phyloP scores from a whole-genome alignment of 495 filamentous ascomycete genomes.

The Aspergillus biplanus region DNA sequence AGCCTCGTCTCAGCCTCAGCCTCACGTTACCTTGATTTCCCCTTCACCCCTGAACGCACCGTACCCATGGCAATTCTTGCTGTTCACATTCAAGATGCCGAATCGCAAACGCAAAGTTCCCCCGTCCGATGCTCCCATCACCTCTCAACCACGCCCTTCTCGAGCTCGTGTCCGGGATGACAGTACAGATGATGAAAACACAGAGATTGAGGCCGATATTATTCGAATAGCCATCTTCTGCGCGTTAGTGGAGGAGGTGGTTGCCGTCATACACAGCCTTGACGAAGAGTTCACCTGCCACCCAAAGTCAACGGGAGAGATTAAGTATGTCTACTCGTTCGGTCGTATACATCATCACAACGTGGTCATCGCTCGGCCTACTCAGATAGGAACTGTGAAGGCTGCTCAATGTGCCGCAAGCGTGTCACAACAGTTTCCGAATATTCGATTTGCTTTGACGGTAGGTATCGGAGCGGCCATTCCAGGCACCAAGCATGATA shows the following conservation, averaged over 20 bases:
- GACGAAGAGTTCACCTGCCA: slow-evolving; percentile 5
- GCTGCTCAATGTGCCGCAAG: slow-evolving; percentile 10
- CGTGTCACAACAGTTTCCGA: slow-evolving; percentile 8
- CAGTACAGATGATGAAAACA: background rate
- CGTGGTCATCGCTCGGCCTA: slow-evolving; percentile 30
- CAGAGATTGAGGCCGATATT: background rate
- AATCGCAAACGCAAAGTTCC: too few relatives aligned
- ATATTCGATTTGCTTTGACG: slow-evolving; percentile 11
- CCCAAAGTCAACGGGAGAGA: background rate
- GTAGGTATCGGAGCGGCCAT: slow-evolving; percentile 11
- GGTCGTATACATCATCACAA: slow-evolving; percentile 40
- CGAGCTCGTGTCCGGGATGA: too few relatives aligned
- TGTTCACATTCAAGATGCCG: too few relatives aligned
- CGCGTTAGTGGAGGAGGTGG: background rate
- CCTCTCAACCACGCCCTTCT: too few relatives aligned
- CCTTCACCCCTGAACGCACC: too few relatives aligned
- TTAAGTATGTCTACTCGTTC: slow-evolving; percentile 32
- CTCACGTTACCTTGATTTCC: too few relatives aligned
- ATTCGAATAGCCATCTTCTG: slow-evolving; percentile 11
- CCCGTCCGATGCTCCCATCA: too few relatives aligned
- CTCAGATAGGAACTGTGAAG: slow-evolving; percentile 3
- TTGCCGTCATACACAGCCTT: background rate
- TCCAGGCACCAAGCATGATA: background rate
- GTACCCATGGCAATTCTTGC: too few relatives aligned
- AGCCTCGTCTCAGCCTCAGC: too few relatives aligned